A percentile compares a stretch with the other conserved stretches of the same genome.
Conservation (phyloP, 805 yeast species). For the Phaffomyces antillensis region DNA sequence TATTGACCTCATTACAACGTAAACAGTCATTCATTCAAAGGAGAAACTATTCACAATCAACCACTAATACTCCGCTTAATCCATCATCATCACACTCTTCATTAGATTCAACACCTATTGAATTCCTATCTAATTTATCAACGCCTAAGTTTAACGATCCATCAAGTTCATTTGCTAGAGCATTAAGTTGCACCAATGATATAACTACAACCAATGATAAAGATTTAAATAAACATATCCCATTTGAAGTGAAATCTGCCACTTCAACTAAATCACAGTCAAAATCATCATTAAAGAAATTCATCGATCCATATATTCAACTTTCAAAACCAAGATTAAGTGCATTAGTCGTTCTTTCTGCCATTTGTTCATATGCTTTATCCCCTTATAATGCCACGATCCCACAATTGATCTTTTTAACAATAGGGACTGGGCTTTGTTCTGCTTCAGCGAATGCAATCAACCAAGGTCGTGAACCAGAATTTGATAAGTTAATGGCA, state of each 20-base stretch:
- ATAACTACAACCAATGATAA: slow-evolving; percentile 5
- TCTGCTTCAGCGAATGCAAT: slow-evolving; percentile 96
- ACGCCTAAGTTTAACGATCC: slow-evolving; percentile 7
- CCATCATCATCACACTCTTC: background rate
- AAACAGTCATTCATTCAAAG: background rate
- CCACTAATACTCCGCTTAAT: background rate
- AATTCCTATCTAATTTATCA: slow-evolving; percentile 29
- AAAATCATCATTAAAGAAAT: slow-evolving; percentile 25
- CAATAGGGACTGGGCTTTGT: slow-evolving; percentile 78
- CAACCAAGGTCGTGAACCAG: slow-evolving; percentile 95
- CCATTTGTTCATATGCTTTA: slow-evolving; percentile 89
- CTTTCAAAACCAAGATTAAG: slow-evolving; percentile 90
- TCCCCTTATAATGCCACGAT: slow-evolving; percentile 80
- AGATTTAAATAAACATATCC: slow-evolving; percentile 29
- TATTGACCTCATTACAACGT: too few relatives aligned
- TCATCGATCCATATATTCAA: slow-evolving; percentile 60
- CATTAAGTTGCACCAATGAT: slow-evolving; percentile 30
- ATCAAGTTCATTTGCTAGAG: slow-evolving; percentile 18
- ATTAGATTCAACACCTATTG: slow-evolving; percentile 30
- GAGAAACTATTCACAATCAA: background rate
- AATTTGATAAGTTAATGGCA: slow-evolving; percentile 78
- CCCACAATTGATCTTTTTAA: slow-evolving; percentile 60
- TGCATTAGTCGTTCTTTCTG: slow-evolving; percentile 78
- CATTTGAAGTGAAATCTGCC: slow-evolving; percentile 49
- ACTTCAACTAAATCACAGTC: slow-evolving; percentile 17